Evolutionary conservation across 495 filamentous ascomycete species (phyloP), one percentile per base, ranked within the genome.

Genomic region (Neurospora sp.): DNA sequence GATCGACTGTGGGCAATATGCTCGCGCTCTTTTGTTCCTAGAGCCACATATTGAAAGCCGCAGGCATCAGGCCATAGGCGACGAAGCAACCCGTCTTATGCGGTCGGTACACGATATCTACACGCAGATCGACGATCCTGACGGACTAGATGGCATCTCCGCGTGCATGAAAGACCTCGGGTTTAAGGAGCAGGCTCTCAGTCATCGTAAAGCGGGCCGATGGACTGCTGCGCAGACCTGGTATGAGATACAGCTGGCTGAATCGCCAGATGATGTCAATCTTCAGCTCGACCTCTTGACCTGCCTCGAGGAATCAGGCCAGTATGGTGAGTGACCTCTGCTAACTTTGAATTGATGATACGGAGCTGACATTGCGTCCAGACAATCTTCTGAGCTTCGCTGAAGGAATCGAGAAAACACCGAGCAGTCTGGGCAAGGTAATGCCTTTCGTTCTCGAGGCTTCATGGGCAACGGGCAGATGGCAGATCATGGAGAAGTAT

Each of bases 191-290:
- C 94, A 99, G 77, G 89, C 97, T 41, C 84, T 97, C 70, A 94
- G 94, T 75, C 94, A 98, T 79, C 89, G 91, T 42, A 98, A 96
- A 78, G 92, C 93, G 42, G 95, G 94, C n/a, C 88, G 94, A 79
- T 99, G 94, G 96, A 92, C 93, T n/a, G 93, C 96, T 70, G 96
- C 93, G 59, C 95, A 98, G 83, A 96, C 92, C 76, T 99, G 96
- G 96, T 98, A 98, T 81, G 94, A 98, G 79, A 86, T 96, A 42
- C 89, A 92, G 73, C 87, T 97, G 44, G 91, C 90, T 8, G 90
- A 94, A 74, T 88, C 91, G 62, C 94, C 96, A 1, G 84, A 90
- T 59, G 90, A 97, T 80, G 75, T 86, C 31, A 90, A 96, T 62
- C 85, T 91, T 18, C 94, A 98, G 79, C 86, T 91, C 73, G 90